Percentiles rank a stretch among this genome's conserved stretches.
phyloP scores from a whole-genome alignment of 106 monocot species.

The Xerophyta viscosa region DNA sequence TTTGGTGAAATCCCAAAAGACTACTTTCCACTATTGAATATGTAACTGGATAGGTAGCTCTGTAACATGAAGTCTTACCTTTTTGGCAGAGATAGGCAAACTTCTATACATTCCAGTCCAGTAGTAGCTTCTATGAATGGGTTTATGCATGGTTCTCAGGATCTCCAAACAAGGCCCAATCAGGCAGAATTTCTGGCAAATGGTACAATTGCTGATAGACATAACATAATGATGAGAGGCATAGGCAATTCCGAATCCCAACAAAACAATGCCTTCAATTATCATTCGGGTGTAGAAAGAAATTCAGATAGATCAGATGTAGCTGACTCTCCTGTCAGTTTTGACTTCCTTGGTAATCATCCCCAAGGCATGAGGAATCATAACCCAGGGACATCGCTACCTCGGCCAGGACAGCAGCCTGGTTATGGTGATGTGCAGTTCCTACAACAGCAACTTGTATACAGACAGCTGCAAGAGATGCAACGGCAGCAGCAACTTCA shows the following conservation, averaged over 20 bases:
- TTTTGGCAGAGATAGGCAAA: too few species aligned
- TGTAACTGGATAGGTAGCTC: too few species aligned
- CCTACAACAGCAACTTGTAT: conserved; percentile 46
- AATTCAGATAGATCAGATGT: conserved; percentile 14
- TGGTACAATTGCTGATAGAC: conserved; percentile 2
- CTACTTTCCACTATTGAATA: too few species aligned
- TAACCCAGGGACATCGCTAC: conserved; percentile 19
- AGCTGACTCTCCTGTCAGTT: conserved; percentile 8
- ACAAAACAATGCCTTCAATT: conserved; percentile 10
- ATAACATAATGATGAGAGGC: conserved; percentile 3
- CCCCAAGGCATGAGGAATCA: conserved; percentile 16
- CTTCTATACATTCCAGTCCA: too few species aligned
- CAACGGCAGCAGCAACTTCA: conserved; percentile 62
- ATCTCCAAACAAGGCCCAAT: conserved; percentile 8
- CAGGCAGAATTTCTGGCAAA: conserved; percentile 13
- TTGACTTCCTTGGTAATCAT: conserved; percentile 5
- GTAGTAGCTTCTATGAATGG: too few species aligned
- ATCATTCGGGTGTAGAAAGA: conserved; percentile 10
- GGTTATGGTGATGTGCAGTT: conserved; percentile 35
- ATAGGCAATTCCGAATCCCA: neutral
- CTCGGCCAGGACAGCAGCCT: conserved; percentile 22
- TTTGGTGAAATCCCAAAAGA: too few species aligned
- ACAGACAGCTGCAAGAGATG: conserved; percentile 51
- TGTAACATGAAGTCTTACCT: too few species aligned
- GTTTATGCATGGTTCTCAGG: conserved; percentile 19